Percentiles rank a stretch among this genome's conserved stretches.
These are phyloP conservation scores for Fagus crenata DNA, from an alignment of 306 rosid species.

Conservation along the genomic window DNA sequence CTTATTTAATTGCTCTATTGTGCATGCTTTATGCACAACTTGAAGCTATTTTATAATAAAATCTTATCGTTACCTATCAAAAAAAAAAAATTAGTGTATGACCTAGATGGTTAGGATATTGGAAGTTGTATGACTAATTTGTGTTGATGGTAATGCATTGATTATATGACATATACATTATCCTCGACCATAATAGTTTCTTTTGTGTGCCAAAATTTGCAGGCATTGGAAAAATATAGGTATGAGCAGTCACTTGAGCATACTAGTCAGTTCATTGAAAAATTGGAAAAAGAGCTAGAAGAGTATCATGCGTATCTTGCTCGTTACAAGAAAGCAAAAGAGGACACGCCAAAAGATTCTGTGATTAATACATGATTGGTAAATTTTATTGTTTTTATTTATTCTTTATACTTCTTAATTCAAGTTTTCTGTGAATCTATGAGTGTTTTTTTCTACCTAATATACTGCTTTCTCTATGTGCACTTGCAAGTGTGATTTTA, in stretches of 20 bases:
- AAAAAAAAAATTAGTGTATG: no score
- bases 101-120: no score
- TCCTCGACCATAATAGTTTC: neutral
- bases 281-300: constrained; percentile 78
- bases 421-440: neutral
- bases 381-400: neutral
- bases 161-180: neutral
- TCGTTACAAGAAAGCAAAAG: constrained; percentile 49
- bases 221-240: constrained; percentile 77
- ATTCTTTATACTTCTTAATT: neutral
- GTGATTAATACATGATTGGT: constrained; percentile 19
- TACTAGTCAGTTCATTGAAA: constrained; percentile 84
- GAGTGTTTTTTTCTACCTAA: neutral
- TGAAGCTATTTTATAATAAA: no score
- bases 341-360: constrained; percentile 31
- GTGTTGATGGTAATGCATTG: neutral
- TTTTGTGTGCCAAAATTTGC: constrained; percentile 28
- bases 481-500: no score
- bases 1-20: no score
- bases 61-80: no score
- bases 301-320: constrained; percentile 62
- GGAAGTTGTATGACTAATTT: neutral
- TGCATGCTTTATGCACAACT: no score
- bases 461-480: neutral
- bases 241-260: constrained; percentile 80